Conservation (phyloP, 805 yeast genomes). For the Saturnispora besseyi region DNA sequence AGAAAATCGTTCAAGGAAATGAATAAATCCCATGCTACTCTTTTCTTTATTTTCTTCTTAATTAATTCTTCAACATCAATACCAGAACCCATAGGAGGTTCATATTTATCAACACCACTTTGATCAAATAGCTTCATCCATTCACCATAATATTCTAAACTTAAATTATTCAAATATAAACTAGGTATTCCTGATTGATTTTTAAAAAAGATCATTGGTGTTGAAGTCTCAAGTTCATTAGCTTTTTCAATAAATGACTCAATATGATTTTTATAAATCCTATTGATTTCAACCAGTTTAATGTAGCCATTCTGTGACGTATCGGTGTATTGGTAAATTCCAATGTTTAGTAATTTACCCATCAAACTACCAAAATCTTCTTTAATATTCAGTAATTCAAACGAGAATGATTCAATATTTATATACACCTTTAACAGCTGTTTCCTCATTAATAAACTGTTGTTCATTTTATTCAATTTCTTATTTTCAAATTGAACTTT, state of each 20-base stretch:
- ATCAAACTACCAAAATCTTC: slow-evolving; percentile 28
- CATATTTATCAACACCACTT: slow-evolving; percentile 5
- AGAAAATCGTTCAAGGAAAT: slow-evolving; percentile 42
- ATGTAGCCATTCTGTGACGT: slow-evolving; percentile 3
- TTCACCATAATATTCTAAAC: slow-evolving; percentile 48
- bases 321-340: slow-evolving; percentile 15
- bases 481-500: slow-evolving; percentile 5
- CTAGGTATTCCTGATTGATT: slow-evolving; percentile 27
- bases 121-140: slow-evolving; percentile 43
- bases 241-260: slow-evolving; percentile 9
- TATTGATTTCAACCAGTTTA: background rate
- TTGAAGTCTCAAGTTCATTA: slow-evolving; percentile 4
- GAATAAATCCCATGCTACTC: slow-evolving; percentile 11
- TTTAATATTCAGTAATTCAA: slow-evolving; percentile 17
- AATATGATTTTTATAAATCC: background rate
- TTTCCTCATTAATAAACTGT: slow-evolving; percentile 18
- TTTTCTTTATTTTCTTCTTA: background rate
- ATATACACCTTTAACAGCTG: slow-evolving; percentile 14
- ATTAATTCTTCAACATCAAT: slow-evolving; percentile 9
- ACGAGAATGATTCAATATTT: slow-evolving; percentile 11
- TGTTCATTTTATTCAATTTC: slow-evolving; percentile 19
- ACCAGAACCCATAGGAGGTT: slow-evolving; percentile 9
- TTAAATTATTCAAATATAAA: slow-evolving; percentile 38
- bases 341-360: slow-evolving; percentile 14
- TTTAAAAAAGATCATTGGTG: slow-evolving; percentile 12